Base-by-base conservation (phyloP, 768 basidiomycete genomes). In the Hydnomerulius pinastri region DNA sequence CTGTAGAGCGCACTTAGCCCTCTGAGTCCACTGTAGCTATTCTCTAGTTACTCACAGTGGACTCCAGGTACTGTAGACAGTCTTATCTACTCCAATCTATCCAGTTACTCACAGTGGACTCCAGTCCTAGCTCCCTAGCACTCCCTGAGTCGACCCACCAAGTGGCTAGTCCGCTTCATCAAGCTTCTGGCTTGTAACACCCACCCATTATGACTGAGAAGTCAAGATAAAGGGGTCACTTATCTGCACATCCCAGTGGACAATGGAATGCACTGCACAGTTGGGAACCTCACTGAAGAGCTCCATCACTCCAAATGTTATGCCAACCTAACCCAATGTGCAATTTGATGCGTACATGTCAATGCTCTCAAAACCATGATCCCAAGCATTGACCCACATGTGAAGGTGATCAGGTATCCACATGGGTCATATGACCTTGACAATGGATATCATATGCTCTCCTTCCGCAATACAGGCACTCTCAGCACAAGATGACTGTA, bases 221-320 rank as follows among this genome's bases (percentile, higher is more conserved):
- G 57, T 54, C n/a, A 18, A 43, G 13, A 50, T 58, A 1, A 42
- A 53, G n/a, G 65, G 69, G 1, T 63, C 65, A 0, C 39, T 44
- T 11, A 45, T 43, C 17, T 53, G 43, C 9, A 52, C 54, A 29
- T 40, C 66, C 6, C 66, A 69, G 36, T 70, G 61, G 60, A 57
- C 55, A 1, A 48, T 70, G 51, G 60, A 61, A 42, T 42, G 52
- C 10, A 51, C 54, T 1, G 59, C 10, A 51, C 54, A 1, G 59
- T 61, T 39, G 57, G 60, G 13, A 49, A 57, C 39, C 48, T 63
- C 18, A 53, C 55, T 1, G 33, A 35, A n/a, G n/a, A n/a, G n/a
- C n/a, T 35, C 13, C 62, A 59, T 20, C 60, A 35, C 18, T 61
- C 62, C 13, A 51, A 63, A 23, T 53, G 54, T 8, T 63, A 53